phyloP scores from a whole-genome alignment of 2,329 filamentous ascomycete species.

The Exophiala mesophila region DNA sequence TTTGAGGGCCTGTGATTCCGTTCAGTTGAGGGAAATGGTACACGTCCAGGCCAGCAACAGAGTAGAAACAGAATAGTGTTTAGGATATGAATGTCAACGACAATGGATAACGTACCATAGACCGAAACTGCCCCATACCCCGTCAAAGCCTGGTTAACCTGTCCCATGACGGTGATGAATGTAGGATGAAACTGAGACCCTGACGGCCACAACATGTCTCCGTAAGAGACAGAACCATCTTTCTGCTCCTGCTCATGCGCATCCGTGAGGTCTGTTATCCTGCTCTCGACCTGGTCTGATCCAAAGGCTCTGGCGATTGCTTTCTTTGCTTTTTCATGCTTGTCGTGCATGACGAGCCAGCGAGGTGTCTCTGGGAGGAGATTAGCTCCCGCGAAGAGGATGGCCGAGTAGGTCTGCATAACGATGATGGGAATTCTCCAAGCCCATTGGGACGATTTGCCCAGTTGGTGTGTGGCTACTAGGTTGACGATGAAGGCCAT shows the following conservation, averaged over 20 bases:
- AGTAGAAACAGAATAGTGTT: too few species aligned
- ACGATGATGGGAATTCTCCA: constrained; percentile 58
- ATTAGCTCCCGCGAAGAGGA: constrained; percentile 50
- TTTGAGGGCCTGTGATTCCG: constrained; percentile 53
- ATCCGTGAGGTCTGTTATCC: constrained; percentile 48
- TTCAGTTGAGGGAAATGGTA: too few species aligned
- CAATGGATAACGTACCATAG: constrained; percentile 42
- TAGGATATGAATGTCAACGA: too few species aligned
- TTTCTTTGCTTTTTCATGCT: constrained; percentile 47
- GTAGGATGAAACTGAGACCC: constrained; percentile 57
- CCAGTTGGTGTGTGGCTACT: constrained; percentile 48
- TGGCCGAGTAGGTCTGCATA: constrained; percentile 56
- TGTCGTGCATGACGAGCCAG: constrained; percentile 52
- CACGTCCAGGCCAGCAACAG: too few species aligned
- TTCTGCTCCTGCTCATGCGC: constrained; percentile 48
- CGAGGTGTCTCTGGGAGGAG: constrained; percentile 54
- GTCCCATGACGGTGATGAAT: constrained; percentile 58
- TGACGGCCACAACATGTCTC: constrained; percentile 53
- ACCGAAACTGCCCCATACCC: constrained; percentile 58
- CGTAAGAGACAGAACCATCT: constrained; percentile 45
- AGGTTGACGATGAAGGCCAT: constrained; percentile 59
- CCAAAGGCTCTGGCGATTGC: constrained; percentile 49
- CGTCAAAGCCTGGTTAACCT: constrained; percentile 57
- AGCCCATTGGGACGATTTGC: constrained; percentile 56
- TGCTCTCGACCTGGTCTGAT: constrained; percentile 45